Percentiles rank a stretch among this genome's conserved stretches.
phyloP scores from a whole-genome alignment of 345 rosid species.

The Boechera retrofracta region DNA sequence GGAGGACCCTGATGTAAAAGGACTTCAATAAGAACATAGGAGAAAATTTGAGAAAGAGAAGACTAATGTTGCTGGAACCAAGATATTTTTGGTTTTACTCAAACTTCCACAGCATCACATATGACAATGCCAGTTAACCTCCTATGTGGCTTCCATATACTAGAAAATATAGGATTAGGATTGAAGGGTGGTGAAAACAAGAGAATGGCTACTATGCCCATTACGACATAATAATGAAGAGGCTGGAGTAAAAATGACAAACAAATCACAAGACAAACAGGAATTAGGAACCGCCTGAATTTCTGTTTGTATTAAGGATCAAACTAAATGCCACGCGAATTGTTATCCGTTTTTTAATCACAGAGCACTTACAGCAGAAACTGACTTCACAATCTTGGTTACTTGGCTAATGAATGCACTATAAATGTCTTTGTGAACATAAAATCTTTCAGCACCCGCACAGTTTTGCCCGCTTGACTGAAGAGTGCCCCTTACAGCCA shows the following conservation, averaged over 20 bases:
- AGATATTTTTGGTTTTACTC: neutral
- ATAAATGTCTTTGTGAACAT: conserved; percentile 83
- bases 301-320: conserved; percentile 11
- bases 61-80: conserved; percentile 10
- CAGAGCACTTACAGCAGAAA: conserved; percentile 76
- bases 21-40: neutral
- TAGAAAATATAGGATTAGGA: neutral
- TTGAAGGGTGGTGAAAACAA: conserved; percentile 7
- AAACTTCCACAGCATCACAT: conserved; percentile 3
- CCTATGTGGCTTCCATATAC: neutral
- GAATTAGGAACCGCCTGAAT: neutral
- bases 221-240: conserved; percentile 10
- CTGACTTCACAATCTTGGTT: conserved; percentile 81
- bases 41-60: conserved; percentile 20
- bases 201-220: neutral
- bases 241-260: conserved; percentile 15
- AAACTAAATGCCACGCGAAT: neutral
- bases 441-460: conserved; percentile 99
- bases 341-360: neutral
- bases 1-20: conserved; percentile 83
- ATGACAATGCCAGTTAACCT: neutral
- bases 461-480: conserved; percentile 99
- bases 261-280: conserved; percentile 1
- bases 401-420: conserved; percentile 80
- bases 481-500: conserved; percentile 89